A percentile compares a stretch with the other conserved stretches of the same genome.
These are phyloP conservation scores for Vanrija sp. DNA, from an alignment of 1,284 basidiomycete species.

Conservation along the genomic window DNA sequence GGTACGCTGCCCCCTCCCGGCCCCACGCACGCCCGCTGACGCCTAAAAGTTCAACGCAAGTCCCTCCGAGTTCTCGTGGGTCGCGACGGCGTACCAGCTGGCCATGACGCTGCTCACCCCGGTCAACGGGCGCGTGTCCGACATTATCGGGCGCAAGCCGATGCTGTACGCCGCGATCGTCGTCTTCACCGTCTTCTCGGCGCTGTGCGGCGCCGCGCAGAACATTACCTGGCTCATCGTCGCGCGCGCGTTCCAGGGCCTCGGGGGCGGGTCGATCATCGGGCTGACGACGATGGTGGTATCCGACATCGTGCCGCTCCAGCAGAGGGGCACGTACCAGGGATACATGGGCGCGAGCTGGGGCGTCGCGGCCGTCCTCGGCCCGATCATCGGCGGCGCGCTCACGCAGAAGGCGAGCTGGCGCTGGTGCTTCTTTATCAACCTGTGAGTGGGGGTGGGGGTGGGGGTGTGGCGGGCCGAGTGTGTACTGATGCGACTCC, in stretches of 20 bases:
- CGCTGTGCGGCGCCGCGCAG: constrained; percentile 42
- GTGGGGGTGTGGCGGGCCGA: constrained; percentile 29
- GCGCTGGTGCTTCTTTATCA: constrained; percentile 22
- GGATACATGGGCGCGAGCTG: constrained; percentile 49
- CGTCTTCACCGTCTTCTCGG: constrained; percentile 36
- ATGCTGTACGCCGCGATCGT: constrained; percentile 41
- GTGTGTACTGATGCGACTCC: too few relatives aligned
- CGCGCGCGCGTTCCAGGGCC: constrained; percentile 38
- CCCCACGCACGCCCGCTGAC: too few relatives aligned
- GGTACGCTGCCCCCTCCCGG: too few relatives aligned
- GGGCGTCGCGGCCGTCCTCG: constrained; percentile 49
- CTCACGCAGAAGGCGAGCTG: constrained; percentile 31
- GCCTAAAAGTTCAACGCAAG: constrained; percentile 22
- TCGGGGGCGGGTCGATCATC: constrained; percentile 42
- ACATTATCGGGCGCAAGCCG: constrained; percentile 43
- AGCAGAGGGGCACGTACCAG: constrained; percentile 46
- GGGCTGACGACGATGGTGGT: constrained; percentile 16
- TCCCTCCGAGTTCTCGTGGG: constrained; percentile 35
- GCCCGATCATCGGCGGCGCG: constrained; percentile 48
- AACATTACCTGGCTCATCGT: constrained; percentile 36
- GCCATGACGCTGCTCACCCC: constrained; percentile 36
- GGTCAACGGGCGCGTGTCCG: constrained; percentile 39
- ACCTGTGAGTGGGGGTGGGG: constrained; percentile 1
- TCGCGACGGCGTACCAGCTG: constrained; percentile 37
- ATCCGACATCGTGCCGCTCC: constrained; percentile 42